Base-by-base conservation (phyloP, 169 alveolate species). In the Amoebophrya sp. region DNA sequence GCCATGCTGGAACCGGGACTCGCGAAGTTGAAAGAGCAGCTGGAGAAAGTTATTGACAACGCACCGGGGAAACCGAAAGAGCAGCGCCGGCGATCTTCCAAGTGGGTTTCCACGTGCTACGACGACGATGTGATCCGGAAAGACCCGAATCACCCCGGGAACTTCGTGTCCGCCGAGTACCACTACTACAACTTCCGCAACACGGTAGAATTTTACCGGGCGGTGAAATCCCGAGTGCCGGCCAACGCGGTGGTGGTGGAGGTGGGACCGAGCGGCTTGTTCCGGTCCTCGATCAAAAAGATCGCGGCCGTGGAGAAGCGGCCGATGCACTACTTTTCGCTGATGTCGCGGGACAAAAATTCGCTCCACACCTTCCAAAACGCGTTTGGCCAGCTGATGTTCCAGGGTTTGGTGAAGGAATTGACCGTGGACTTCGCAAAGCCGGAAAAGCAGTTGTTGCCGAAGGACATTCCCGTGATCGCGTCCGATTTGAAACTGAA, bases 181-280 rank as follows among this genome's bases (percentile, higher is more conserved):
- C 83, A 66, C 35, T 66, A n/a, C 83, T 66, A 66, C 83, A 66
- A 66, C 83, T 66, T 66, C 83, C 83, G 83, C 83, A 66, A 66
- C 35, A 66, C 83, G 35, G 83, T 66, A 25, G 83, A 66, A 25
- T 66, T 66, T 25, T 66, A 66, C 83, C 83, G 83, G 7, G 83
- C 83, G 39, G 83, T 66, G 35, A 66, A 66, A n/a, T 7, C 83
- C 18, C 83, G 83, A 2, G 83, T 66, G 29, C 83, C 83, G 35
- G 35, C 29, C 35, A 66, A 66, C 35, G 83, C 83, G 32, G 83
- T 66, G 83, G 35, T 66, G 1, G 83, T 66, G 2, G 83, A 66
- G 32, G 35, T 66, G 29, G 83, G 83, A 0, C 83, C 83, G 83
- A 25, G 39, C 35, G 83, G 83, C 7, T 25, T 66, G 32, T 66